Base-by-base conservation (phyloP, 2,329 filamentous ascomycete genomes). In the Dryadomyces quercus-mongolicae region DNA sequence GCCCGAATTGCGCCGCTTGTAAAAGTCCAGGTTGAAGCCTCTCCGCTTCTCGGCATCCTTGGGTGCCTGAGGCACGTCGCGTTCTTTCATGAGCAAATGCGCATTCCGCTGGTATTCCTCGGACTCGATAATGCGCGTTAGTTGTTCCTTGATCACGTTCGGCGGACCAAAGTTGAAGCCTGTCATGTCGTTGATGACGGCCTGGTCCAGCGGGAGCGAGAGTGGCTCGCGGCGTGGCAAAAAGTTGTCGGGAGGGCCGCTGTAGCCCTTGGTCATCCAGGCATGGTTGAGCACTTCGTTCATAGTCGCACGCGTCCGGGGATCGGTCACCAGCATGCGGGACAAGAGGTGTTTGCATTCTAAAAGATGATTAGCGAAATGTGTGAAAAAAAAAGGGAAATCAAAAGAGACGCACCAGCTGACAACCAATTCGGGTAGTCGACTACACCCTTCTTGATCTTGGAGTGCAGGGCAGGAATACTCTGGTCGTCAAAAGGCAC, bases 401-500 rank as follows among this genome's bases (percentile, higher is more conserved):
- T 44, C 4, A 1, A 53, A 40, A 25, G 18, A 40, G 4, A 42
- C 13, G 10, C 77, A 94, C 92, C 92, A 63, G 82, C 82, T 55
- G 89, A 92, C 43, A 98, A 75, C 83, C 93, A 97, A 57, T 84
- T 88, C 2, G 93, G 93, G 68, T 97, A 98, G 67, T 98, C 93
- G 18, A 97, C 93, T 51, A 88, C 72, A 40, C 93, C 93, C 67
- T 95, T 95, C 74, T 98, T 98, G 70, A 98, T 98, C 73, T 98
- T 98, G 56, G 92, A 91, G 70, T 98, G 93, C 50, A 98, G 75
- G 59, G 95, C 91, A 40, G 92, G 93, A 90, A 98, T 98, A 72
- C 91, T 96, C 71, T 98, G 93, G 66, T 98, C 93, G 66, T 98
- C 93, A 64, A 98, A 98, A 0, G 93, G 93, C 3, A 98, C 93